Conservation (phyloP, 1,284 basidiomycete genomes). For the Ustilago shanxiensis region DNA sequence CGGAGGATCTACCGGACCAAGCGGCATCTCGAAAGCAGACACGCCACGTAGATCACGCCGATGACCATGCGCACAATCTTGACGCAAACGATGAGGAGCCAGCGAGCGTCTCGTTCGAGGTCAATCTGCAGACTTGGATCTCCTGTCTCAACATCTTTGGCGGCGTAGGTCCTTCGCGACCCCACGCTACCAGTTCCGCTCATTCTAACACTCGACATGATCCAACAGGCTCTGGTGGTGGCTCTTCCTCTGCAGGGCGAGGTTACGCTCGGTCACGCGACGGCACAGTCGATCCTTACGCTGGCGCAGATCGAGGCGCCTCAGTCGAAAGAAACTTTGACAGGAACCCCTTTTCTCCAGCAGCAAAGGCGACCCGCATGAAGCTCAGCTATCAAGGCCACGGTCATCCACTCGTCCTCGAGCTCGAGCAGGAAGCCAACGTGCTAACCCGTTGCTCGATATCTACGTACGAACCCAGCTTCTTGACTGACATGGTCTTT, state of each 20-base stretch:
- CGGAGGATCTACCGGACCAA: background rate
- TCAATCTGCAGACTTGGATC: slow-evolving; percentile 83
- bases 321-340: slow-evolving; percentile 30
- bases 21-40: background rate
- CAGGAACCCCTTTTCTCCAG: slow-evolving; percentile 11
- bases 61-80: background rate
- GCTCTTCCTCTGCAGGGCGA: slow-evolving; percentile 3
- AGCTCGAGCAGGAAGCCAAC: slow-evolving; percentile 83
- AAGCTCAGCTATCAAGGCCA: slow-evolving; percentile 83
- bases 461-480: slow-evolving; percentile 85
- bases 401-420: slow-evolving; percentile 83
- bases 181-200: slow-evolving; percentile 1
- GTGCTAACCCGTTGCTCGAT: slow-evolving; percentile 91
- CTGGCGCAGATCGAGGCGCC: slow-evolving; percentile 18
- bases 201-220: slow-evolving; percentile 17
- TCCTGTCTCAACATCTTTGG: slow-evolving; percentile 94
- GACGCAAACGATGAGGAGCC: slow-evolving; percentile 62
- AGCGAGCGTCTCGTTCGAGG: slow-evolving; percentile 76
- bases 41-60: slow-evolving; percentile 20
- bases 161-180: slow-evolving; percentile 74
- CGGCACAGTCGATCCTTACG: slow-evolving; percentile 28
- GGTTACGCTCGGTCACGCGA: slow-evolving; percentile 28
- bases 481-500: slow-evolving; percentile 82
- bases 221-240: background rate
- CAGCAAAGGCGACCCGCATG: slow-evolving; percentile 77